These are phyloP conservation scores for Punica granatum DNA, from an alignment of 345 rosid genomes.

Conservation along the genomic window DNA sequence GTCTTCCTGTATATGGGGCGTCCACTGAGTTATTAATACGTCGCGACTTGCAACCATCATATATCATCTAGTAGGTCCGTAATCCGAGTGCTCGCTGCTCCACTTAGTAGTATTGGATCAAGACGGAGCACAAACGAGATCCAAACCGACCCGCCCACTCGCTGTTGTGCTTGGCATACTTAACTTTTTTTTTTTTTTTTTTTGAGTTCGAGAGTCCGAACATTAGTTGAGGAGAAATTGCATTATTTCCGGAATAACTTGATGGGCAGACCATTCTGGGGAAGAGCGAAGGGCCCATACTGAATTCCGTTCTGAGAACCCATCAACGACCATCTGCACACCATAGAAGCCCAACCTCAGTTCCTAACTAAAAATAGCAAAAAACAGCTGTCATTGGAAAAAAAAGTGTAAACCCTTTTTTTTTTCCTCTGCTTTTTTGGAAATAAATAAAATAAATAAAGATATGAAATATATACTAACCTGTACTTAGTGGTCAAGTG, in stretches of 20 bases:
- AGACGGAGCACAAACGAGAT: no score
- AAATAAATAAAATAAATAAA: background rate
- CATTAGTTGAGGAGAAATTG: background rate
- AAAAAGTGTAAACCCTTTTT: no score
- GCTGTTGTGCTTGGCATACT: background rate
- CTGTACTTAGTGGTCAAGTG: constrained; percentile 43
- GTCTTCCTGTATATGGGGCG: no score
- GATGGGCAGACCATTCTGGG: constrained; percentile 43
- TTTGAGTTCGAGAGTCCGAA: no score
- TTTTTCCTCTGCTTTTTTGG: background rate
- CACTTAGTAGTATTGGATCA: no score
- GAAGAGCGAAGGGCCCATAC: constrained; percentile 45
- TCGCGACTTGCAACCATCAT: no score
- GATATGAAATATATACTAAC: constrained; percentile 9
- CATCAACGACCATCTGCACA: constrained; percentile 33
- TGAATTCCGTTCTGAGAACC: constrained; percentile 36
- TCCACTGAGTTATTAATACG: no score
- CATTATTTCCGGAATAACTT: constrained; percentile 14
- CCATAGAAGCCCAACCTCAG: constrained; percentile 9
- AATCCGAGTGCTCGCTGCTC: no score
- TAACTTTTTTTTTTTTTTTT: no score
- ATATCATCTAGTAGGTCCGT: no score
- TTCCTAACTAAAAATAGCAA: background rate
- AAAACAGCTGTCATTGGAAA: background rate
- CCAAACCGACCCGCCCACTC: no score